phyloP scores from a whole-genome alignment of 2,329 filamentous ascomycete species.

The Pestalotiopsis sp. region DNA sequence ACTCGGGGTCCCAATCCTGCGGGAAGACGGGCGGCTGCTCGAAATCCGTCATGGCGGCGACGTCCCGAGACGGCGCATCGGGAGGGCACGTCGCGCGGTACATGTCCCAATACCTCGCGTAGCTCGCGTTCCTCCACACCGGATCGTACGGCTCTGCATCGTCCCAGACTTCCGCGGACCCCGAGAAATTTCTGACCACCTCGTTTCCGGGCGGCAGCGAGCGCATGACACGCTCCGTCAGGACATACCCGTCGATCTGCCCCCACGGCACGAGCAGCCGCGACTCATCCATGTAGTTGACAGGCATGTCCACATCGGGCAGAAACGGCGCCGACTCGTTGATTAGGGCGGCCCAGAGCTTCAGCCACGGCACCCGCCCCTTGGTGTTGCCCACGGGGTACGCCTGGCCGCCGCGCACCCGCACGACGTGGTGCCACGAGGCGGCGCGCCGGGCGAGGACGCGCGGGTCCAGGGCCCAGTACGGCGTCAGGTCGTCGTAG shows the following conservation, averaged over 20 bases:
- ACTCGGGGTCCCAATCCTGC: constrained; percentile 23
- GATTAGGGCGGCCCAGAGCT: constrained; percentile 52
- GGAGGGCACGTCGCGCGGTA: constrained; percentile 51
- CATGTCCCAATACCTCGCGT: constrained; percentile 50
- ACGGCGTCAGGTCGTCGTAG: constrained; percentile 62
- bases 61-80: constrained; percentile 35
- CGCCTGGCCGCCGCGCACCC: constrained; percentile 48
- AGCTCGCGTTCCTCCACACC: constrained; percentile 31
- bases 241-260: constrained; percentile 42
- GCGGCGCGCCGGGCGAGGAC: constrained; percentile 40
- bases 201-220: constrained; percentile 35
- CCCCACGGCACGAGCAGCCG: constrained; percentile 55
- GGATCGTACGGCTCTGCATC: constrained; percentile 28
- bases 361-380: constrained; percentile 44
- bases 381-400: constrained; percentile 38
- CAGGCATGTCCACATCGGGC: constrained; percentile 56
- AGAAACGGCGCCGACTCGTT: constrained; percentile 50
- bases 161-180: constrained; percentile 22
- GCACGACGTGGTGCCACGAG: constrained; percentile 47
- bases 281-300: constrained; percentile 54
- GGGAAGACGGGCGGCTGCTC: constrained; percentile 20
- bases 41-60: neutral
- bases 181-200: constrained; percentile 40
- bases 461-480: constrained; percentile 55
- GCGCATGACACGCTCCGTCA: constrained; percentile 42